phyloP scores from a whole-genome alignment of 2,329 filamentous ascomycete genomes.

The Talaromyces sp. region DNA sequence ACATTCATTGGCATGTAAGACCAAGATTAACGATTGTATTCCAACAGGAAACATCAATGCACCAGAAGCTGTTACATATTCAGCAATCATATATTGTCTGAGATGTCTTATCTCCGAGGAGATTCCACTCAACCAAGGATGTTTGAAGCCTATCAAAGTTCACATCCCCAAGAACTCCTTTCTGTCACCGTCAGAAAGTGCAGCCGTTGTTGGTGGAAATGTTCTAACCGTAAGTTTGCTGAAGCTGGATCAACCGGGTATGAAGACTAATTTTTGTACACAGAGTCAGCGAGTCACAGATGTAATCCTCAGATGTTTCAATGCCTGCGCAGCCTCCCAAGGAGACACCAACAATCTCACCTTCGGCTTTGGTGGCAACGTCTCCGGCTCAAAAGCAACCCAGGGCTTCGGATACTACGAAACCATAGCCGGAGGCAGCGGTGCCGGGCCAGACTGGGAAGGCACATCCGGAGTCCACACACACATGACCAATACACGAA shows the following conservation, averaged over 20 bases:
- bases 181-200: conserved; percentile 67
- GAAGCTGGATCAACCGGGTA: background rate
- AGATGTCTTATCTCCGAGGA: conserved; percentile 72
- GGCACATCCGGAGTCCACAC: conserved; percentile 75
- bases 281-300: conserved; percentile 69
- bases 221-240: conserved; percentile 57
- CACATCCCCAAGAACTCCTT: conserved; percentile 68
- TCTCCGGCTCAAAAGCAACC: conserved; percentile 50
- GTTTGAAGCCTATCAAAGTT: conserved; percentile 68
- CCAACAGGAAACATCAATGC: conserved; percentile 66
- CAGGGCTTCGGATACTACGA: conserved; percentile 79
- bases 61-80: conserved; percentile 72
- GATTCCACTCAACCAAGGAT: conserved; percentile 80
- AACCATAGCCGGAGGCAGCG: conserved; percentile 74
- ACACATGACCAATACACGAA: conserved; percentile 83
- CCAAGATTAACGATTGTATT: background rate
- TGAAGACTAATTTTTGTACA: background rate
- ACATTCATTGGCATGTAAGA: conserved; percentile 8
- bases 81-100: conserved; percentile 77
- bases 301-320: conserved; percentile 72
- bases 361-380: conserved; percentile 70
- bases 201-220: conserved; percentile 76
- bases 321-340: conserved; percentile 70
- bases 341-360: conserved; percentile 77
- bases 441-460: conserved; percentile 69